Percentiles rank a stretch among this genome's conserved stretches.
Evolutionary conservation across 495 filamentous ascomycete species (phyloP).

Genomic region (Aspergillus heteromorphus): DNA sequence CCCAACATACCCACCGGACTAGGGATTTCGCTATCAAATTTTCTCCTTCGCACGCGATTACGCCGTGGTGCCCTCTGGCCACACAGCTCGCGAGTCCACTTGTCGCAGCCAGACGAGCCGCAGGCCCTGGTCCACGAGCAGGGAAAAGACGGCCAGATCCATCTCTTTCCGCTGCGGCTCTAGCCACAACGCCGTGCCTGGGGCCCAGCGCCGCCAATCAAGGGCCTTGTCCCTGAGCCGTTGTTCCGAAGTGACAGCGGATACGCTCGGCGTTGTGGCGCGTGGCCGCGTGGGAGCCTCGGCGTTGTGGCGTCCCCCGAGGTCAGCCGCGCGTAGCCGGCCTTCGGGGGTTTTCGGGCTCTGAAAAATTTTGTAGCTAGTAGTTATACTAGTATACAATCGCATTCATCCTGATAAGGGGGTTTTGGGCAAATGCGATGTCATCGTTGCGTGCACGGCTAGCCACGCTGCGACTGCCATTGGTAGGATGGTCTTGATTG

Average conservation of each 20-base stretch:
- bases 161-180: slow-evolving; percentile 9
- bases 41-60: background rate
- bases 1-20: background rate
- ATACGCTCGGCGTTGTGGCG: slow-evolving; percentile 7
- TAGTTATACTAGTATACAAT: too few species aligned
- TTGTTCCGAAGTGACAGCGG: background rate
- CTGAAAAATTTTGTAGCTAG: background rate
- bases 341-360: background rate
- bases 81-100: background rate
- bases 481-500: background rate
- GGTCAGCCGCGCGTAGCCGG: background rate
- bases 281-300: background rate
- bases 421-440: background rate
- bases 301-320: slow-evolving; percentile 1
- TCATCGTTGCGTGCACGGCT: background rate
- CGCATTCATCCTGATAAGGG: background rate
- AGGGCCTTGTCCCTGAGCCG: background rate
- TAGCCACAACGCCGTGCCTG: slow-evolving; percentile 3
- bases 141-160: background rate
- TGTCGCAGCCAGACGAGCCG: background rate
- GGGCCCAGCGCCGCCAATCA: slow-evolving; percentile 6
- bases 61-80: background rate
- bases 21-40: background rate
- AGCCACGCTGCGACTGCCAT: background rate
- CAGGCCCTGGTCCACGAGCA: background rate